These are phyloP conservation scores for Ogataea degrootiae DNA, from an alignment of 805 yeast species.

Conservation along the genomic window DNA sequence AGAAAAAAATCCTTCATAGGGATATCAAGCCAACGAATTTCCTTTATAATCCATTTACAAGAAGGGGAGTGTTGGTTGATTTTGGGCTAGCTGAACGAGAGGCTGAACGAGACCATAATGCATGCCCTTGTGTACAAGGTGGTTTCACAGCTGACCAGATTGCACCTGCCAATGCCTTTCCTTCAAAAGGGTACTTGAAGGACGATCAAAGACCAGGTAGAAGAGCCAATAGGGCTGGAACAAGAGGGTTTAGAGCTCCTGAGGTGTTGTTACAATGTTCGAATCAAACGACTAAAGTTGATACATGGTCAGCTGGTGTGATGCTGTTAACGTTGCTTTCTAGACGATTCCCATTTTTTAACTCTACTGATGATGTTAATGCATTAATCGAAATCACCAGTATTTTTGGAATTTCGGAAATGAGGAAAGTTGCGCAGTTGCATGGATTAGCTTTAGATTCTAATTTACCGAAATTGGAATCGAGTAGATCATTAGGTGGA, in stretches of 20 bases:
- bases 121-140: slow-evolving; percentile 55
- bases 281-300: slow-evolving; percentile 76
- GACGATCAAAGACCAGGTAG: slow-evolving; percentile 85
- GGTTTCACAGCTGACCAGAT: slow-evolving; percentile 28
- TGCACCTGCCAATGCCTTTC: slow-evolving; percentile 34
- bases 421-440: slow-evolving; percentile 71
- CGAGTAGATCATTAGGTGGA: slow-evolving; percentile 34
- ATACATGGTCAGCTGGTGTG: slow-evolving; percentile 91
- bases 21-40: slow-evolving; percentile 82
- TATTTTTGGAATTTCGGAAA: slow-evolving; percentile 68
- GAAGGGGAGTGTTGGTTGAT: slow-evolving; percentile 81
- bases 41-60: slow-evolving; percentile 58
- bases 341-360: slow-evolving; percentile 87
- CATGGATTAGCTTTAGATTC: slow-evolving; percentile 89
- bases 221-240: slow-evolving; percentile 95
- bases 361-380: slow-evolving; percentile 89
- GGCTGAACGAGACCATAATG: slow-evolving; percentile 24
- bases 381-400: slow-evolving; percentile 81
- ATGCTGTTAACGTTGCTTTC: slow-evolving; percentile 73
- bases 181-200: slow-evolving; percentile 67
- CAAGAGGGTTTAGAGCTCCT: slow-evolving; percentile 92
- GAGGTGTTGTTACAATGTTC: slow-evolving; percentile 86
- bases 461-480: slow-evolving; percentile 46
- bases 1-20: slow-evolving; percentile 79
- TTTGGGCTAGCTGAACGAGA: slow-evolving; percentile 85